Evolutionary conservation across 163 green algal species (phyloP), one percentile per base, ranked within the genome.

Genomic region (Picocystis sp.): DNA sequence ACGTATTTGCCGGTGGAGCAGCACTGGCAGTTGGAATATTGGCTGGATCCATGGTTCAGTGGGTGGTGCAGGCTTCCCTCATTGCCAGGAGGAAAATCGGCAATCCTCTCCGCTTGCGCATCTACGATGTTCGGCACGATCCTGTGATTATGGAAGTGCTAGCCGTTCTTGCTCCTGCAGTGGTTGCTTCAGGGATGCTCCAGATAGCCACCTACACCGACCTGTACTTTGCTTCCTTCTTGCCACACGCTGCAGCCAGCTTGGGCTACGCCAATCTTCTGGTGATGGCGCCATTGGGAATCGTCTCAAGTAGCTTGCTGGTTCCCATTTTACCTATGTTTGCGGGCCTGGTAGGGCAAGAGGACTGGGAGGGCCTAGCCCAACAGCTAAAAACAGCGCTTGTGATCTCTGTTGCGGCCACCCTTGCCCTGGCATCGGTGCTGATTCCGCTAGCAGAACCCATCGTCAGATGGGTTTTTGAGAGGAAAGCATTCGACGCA

Each of bases 141-240:
- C 47, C n/a, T 54, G 13, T 14, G 47, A 38, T 38, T 38, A 8
- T 8, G 13, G n/a, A 8, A 5, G 19, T 54, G 47, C 10, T 54
- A 3, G n/a, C 17, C 3, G n/a, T 54, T 33, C 47, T 72, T 23
- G 3, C 70, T 13, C 64, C 64, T 17, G 64, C 54, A 11, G 51
- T 56, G 15, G 23, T 72, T 2, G 63, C 55, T 3, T 62, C 63
- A 2, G 64, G 64, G 15, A 63, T 72, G 64, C 34, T 72, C 19
- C 64, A 72, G 50, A 70, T 72, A 24, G 63, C 63, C 19, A 73
- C 64, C 5, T 73, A 64, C 63, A 73, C 63, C n/a, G 64, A 72
- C 54, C 63, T 72, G 17, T 74, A 70, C 47, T 72, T 72, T 55
- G 64, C 64, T 5, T 72, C 64, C 17, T 73, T 72, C 43, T 22